Base-by-base conservation (phyloP, 352 stramenopile genomes). In the Aphanomyces astaci region DNA sequence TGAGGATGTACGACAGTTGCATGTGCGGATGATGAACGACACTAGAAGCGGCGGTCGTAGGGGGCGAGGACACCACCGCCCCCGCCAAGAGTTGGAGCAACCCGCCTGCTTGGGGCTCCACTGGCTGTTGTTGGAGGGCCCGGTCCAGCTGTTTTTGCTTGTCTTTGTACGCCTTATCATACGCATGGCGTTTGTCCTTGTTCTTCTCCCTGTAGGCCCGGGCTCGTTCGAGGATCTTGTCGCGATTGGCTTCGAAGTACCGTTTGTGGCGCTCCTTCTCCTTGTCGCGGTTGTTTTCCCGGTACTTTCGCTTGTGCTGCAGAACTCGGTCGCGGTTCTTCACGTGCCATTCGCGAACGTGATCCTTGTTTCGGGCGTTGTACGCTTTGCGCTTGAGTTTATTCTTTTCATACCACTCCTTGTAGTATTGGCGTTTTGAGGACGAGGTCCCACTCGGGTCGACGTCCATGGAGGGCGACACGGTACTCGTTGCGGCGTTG, bases 401-500 rank as follows among this genome's bases (percentile, higher is more conserved):
- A n/a, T 55, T 55, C 48, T 55, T 55, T 2, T 55, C 48, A n/a
- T 55, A 55, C 48, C 48, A 55, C 22, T 55, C 48, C 48, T 55
- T 55, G 48, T 55, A 55, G 48, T 55, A 55, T n/a, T 55, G n/a
- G 10, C 48, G 2, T 30, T 55, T 55, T 0, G 48, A 55, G 10
- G n/a, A 25, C n/a, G n/a, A n/a, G n/a, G n/a, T n/a, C n/a, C n/a
- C n/a, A n/a, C n/a, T n/a, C n/a, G n/a, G n/a, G n/a, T n/a, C n/a
- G n/a, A n/a, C n/a, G n/a, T n/a, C n/a, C n/a, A n/a, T n/a, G n/a
- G n/a, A n/a, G n/a, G n/a, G n/a, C n/a, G n/a, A n/a, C n/a, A n/a
- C n/a, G n/a, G n/a, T n/a, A 15, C 36, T 43, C 36, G 36, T 43
- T 15, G 36, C 36, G 36, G 36, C 15, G 36, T 7, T 15, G 36